Conservation (phyloP, 495 filamentous ascomycete species). For the Chaetomidium leptoderma region DNA sequence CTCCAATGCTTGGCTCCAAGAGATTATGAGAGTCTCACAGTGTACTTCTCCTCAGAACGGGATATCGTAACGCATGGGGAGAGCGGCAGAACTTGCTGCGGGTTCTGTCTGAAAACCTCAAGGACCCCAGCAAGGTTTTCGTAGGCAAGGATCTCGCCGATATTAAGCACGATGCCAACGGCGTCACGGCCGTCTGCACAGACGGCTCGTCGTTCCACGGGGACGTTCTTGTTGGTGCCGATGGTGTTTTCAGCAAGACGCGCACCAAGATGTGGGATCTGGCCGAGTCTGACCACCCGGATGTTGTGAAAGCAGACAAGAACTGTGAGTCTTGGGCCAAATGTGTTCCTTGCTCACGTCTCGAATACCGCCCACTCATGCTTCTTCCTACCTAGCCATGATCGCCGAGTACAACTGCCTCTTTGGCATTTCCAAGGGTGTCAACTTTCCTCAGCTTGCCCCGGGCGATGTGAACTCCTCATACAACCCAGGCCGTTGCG, state of each 20-base stretch:
- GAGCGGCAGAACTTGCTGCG: constrained; percentile 21
- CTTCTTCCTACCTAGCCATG: constrained; percentile 8
- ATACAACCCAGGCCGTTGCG: constrained; percentile 24
- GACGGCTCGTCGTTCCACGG: constrained; percentile 41
- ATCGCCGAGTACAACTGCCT: constrained; percentile 34
- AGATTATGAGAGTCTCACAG: neutral
- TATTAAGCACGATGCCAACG: constrained; percentile 12
- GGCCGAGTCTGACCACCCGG: constrained; percentile 8
- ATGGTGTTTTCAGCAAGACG: constrained; percentile 45
- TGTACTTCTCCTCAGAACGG: constrained; percentile 25
- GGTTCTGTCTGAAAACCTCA: constrained; percentile 14
- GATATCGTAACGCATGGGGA: constrained; percentile 11
- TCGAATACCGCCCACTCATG: neutral
- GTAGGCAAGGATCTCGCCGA: constrained; percentile 17
- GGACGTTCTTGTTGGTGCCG: constrained; percentile 44
- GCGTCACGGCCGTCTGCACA: constrained; percentile 16
- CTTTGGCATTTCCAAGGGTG: constrained; percentile 31
- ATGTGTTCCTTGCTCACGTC: neutral
- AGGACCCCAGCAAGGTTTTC: constrained; percentile 18
- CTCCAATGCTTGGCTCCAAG: neutral
- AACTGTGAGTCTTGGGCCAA: constrained; percentile 11
- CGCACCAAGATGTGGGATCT: constrained; percentile 40
- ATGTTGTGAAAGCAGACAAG: constrained; percentile 17
- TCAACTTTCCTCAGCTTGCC: constrained; percentile 10
- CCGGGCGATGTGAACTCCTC: constrained; percentile 24